Evolutionary conservation across 2,329 filamentous ascomycete genomes (phyloP).

Genomic region (Aspergillus tubingensis): DNA sequence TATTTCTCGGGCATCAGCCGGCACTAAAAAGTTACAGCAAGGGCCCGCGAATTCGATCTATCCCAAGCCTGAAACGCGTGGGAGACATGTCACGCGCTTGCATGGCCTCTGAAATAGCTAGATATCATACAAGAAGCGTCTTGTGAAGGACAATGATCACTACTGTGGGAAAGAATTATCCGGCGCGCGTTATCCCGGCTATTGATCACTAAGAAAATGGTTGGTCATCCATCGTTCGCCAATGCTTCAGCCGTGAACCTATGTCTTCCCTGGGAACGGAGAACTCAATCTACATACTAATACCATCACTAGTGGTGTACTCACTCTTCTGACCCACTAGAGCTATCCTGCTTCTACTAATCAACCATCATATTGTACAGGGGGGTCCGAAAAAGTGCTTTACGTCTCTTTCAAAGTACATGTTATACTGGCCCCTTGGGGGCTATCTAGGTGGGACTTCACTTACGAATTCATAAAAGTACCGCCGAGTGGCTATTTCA

Average conservation of each 20-base stretch:
- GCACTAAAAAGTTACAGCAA: background rate
- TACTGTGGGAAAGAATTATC: background rate
- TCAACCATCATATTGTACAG: no score
- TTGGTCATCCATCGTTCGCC: background rate
- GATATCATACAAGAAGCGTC: background rate
- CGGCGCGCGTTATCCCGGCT: background rate
- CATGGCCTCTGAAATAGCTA: background rate
- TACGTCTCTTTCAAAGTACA: no score
- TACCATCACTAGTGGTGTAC: background rate
- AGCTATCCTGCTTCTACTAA: background rate
- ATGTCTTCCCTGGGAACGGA: background rate
- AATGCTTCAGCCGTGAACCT: background rate
- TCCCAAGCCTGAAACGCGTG: background rate
- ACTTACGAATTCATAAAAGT: no score
- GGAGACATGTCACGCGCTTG: background rate
- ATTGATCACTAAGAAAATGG: background rate
- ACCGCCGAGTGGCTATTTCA: background rate
- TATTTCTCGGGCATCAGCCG: background rate
- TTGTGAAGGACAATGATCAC: background rate
- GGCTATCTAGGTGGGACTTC: no score
- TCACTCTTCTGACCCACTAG: background rate
- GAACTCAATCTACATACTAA: background rate
- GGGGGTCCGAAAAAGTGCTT: no score
- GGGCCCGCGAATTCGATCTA: background rate
- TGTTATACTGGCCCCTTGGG: no score